These are phyloP conservation scores for Aureobasidium pullulans DNA, from an alignment of 2,329 filamentous ascomycete genomes.

Conservation along the genomic window DNA sequence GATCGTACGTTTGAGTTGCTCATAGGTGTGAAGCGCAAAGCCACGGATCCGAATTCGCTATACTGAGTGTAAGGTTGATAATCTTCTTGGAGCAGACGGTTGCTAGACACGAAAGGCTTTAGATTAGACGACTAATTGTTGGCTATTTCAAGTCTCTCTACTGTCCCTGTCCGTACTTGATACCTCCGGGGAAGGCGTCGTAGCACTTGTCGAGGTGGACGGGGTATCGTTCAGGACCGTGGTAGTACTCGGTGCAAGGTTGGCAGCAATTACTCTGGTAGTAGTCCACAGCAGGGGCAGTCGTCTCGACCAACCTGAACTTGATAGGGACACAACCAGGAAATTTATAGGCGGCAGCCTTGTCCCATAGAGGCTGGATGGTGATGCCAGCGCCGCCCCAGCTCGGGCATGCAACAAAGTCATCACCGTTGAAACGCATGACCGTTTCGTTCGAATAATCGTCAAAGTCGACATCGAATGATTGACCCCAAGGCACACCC, in stretches of 20 bases:
- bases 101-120: too few relatives aligned
- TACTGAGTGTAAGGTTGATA: neutral
- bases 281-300: constrained; percentile 20
- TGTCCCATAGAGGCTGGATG: neutral
- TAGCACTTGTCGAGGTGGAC: too few relatives aligned
- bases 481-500: neutral
- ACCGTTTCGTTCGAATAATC: neutral
- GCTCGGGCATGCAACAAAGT: neutral
- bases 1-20: too few relatives aligned
- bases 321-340: neutral
- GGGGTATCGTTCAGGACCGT: too few relatives aligned
- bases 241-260: too few relatives aligned
- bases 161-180: too few relatives aligned
- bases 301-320: neutral
- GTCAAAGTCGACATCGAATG: neutral
- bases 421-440: neutral
- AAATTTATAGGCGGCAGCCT: too few relatives aligned
- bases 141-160: too few relatives aligned
- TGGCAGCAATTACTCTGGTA: constrained; percentile 7
- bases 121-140: too few relatives aligned
- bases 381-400: neutral
- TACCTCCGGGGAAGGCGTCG: too few relatives aligned
- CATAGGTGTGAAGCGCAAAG: too few relatives aligned
- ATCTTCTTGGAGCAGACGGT: too few relatives aligned
- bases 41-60: neutral